Conservation (phyloP, 2,329 filamentous ascomycete species). For the Claviceps sp. region DNA sequence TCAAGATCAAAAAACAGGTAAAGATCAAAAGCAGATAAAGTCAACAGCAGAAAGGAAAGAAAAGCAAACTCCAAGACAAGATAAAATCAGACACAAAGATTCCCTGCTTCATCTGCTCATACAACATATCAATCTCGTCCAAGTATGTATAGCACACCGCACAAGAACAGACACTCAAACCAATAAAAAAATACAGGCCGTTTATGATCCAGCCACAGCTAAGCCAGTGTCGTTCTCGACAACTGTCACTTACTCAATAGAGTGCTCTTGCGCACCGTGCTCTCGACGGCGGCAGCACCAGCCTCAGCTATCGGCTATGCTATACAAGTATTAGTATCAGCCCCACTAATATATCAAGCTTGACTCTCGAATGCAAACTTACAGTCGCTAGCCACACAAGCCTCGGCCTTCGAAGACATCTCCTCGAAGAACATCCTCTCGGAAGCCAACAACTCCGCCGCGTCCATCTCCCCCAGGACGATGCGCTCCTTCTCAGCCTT, state of each 20-base stretch:
- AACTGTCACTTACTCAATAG: slow-evolving; percentile 50
- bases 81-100: too few species aligned
- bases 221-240: slow-evolving; percentile 41
- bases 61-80: too few species aligned
- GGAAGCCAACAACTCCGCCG: slow-evolving; percentile 52
- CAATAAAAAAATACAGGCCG: neutral
- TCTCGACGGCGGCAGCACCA: slow-evolving; percentile 30
- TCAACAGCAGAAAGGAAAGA: too few species aligned
- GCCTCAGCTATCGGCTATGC: slow-evolving; percentile 23
- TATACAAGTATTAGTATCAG: slow-evolving; percentile 7
- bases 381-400: too few species aligned
- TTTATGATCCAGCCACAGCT: slow-evolving; percentile 13
- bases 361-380: too few species aligned
- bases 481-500: slow-evolving; percentile 53
- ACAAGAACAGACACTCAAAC: neutral
- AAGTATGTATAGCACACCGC: neutral
- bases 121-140: too few species aligned
- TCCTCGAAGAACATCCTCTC: slow-evolving; percentile 19
- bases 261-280: slow-evolving; percentile 15
- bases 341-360: too few species aligned
- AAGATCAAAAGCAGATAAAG: too few species aligned
- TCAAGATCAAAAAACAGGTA: too few species aligned
- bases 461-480: slow-evolving; percentile 54
- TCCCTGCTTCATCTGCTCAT: too few species aligned
- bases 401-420: too few species aligned